These are phyloP conservation scores for Chenopodium formosanum DNA, from an alignment of 148 eudicot species.

Conservation along the genomic window DNA sequence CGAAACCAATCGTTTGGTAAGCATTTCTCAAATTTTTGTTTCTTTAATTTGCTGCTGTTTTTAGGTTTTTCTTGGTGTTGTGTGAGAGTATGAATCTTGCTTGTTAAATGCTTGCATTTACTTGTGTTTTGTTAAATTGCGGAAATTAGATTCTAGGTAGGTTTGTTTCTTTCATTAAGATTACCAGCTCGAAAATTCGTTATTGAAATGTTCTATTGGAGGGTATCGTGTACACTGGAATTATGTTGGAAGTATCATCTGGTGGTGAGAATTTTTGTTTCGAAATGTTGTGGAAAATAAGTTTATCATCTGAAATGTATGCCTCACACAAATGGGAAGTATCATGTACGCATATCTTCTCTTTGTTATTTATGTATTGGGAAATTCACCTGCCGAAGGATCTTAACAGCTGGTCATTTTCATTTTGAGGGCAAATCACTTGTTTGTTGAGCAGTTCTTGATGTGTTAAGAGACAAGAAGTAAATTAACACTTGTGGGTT, in stretches of 20 bases:
- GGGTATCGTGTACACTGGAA: slow-evolving; percentile 3
- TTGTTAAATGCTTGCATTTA: neutral
- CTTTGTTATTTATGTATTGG: neutral
- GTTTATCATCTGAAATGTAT: neutral
- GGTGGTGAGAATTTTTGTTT: neutral
- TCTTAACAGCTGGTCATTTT: neutral
- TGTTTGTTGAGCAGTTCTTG: neutral
- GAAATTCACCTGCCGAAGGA: neutral
- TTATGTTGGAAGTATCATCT: neutral
- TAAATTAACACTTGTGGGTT: neutral
- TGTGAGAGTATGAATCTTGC: slow-evolving; percentile 4
- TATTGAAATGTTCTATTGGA: neutral
- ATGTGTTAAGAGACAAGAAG: neutral
- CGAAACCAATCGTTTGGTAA: slow-evolving; percentile 67
- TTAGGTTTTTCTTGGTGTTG: neutral
- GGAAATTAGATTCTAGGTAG: neutral
- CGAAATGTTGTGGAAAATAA: neutral
- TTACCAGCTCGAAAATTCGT: neutral
- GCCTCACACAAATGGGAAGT: no score
- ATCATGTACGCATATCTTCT: no score
- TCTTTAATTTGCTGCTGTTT: no score
- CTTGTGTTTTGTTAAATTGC: neutral
- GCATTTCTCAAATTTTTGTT: neutral
- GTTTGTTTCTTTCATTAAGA: neutral
- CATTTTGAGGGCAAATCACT: no score